Base-by-base conservation (phyloP, 192 early-diverging fungal species). In the Tieghemiomyces parasiticus region DNA sequence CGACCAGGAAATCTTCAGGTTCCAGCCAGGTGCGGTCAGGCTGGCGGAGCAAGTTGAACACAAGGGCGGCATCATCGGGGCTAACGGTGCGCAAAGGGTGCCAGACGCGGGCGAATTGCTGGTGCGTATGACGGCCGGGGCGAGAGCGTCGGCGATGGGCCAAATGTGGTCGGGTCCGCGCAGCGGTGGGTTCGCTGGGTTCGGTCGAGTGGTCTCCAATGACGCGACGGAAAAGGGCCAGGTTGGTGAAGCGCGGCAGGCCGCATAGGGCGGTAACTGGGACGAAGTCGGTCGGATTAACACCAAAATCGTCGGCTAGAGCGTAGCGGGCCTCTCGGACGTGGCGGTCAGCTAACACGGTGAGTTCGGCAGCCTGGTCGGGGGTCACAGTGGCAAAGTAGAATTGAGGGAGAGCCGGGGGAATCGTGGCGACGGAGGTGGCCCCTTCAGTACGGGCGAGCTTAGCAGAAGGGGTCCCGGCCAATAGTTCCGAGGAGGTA, bases 211-310 rank as follows among this genome's bases (percentile, higher is more conserved):
- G 38, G 38, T 42, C 38, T 1, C 50, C 50, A 30, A 52, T 24
- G 3, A 56, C 60, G 28, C 67, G 70, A 6, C 70, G 70, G 56
- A 82, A 84, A 59, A 87, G 61, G 30, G 79, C 85, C n/a, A 78
- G 64, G 62, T 84, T 87, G 61, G 79, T 77, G 62, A 79, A 87
- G 20, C 80, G 75, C 14, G 85, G 85, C 50, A 87, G 61, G 9
- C 70, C 77, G 50, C 85, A 87, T 60, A 61, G 58, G 4, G 47
- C 64, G n/a, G 74, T 81, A 29, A 81, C 70, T 33, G 65, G 60
- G 20, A 67, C 60, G 72, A 81, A 79, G 38, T 74, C 74, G 0
- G 61, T 64, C 61, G 77, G 75, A 20, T 64, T 66, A 1, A 66
- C 64, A 4, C 70, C 74, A 67, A 76, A 76, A 50, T 66, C 65